phyloP scores from a whole-genome alignment of 2,329 filamentous ascomycete genomes.

The Arthrocladium fulminans region DNA sequence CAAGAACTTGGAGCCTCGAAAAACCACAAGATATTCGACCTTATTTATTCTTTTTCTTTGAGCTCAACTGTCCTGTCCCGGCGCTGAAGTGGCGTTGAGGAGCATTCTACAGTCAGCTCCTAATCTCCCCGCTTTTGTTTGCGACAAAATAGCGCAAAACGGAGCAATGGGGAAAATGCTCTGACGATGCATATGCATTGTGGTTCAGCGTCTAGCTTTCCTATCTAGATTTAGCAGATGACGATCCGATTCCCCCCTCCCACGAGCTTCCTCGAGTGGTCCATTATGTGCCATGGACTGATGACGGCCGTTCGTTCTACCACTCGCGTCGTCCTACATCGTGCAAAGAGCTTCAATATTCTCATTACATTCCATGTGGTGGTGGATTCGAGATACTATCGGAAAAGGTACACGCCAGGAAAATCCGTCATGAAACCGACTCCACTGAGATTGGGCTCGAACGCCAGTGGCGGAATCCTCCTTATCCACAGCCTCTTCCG shows the following conservation, averaged over 20 bases:
- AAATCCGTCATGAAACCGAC: not conserved
- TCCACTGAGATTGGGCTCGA: not conserved
- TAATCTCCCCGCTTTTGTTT: not conserved
- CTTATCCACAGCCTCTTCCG: not conserved
- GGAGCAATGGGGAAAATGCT: not conserved
- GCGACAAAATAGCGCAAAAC: too few species aligned
- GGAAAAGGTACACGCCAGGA: not conserved
- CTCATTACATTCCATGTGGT: too few species aligned
- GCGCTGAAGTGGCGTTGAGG: constrained; percentile 2
- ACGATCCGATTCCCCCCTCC: too few species aligned
- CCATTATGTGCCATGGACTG: too few species aligned
- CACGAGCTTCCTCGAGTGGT: too few species aligned
- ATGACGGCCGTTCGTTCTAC: too few species aligned
- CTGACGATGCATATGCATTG: not conserved
- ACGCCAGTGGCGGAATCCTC: not conserved
- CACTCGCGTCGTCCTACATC: too few species aligned
- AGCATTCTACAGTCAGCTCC: not conserved
- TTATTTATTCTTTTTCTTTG: not conserved
- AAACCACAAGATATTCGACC: not conserved
- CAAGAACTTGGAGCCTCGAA: not conserved
- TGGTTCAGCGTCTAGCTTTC: too few species aligned
- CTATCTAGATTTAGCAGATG: too few species aligned
- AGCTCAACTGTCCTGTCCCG: not conserved
- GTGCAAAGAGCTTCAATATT: too few species aligned
- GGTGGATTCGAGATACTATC: too few species aligned